Percentiles rank a stretch among this genome's conserved stretches.
Evolutionary conservation across 2,329 filamentous ascomycete genomes (phyloP).

Genomic region (Drechslera avenae): DNA sequence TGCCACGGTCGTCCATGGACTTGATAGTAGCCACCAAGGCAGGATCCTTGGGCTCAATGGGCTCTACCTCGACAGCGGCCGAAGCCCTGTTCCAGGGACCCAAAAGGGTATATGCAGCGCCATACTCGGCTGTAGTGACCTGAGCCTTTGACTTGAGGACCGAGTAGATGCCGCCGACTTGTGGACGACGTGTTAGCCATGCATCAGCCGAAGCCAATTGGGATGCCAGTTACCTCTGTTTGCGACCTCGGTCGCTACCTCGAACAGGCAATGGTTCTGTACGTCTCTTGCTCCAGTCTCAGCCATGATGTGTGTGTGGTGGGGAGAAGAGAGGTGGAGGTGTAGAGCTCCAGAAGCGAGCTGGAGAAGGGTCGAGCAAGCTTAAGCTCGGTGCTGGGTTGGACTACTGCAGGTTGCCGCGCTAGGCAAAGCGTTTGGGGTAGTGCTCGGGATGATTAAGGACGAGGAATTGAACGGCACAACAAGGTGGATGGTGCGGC

Average conservation of each 20-base stretch:
- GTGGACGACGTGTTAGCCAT: conserved; percentile 24
- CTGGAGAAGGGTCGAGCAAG: conserved; percentile 22
- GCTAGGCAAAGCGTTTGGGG: conserved; percentile 35
- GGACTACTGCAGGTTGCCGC: conserved; percentile 34
- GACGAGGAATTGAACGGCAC: conserved; percentile 22
- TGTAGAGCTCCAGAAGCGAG: conserved; percentile 14
- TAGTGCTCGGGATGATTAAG: conserved; percentile 21
- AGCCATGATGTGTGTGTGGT: conserved; percentile 34
- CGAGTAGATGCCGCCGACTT: conserved; percentile 98
- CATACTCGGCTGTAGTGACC: conserved; percentile 98
- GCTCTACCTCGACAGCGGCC: conserved; percentile 96
- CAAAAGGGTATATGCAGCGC: conserved; percentile 92
- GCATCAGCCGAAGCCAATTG: conserved; percentile 6
- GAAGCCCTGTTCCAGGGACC: conserved; percentile 91
- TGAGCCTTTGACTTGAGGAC: conserved; percentile 99
- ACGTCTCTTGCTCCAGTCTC: conserved; percentile 65
- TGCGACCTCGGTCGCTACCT: conserved; percentile 95
- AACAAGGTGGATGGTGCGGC: conserved; percentile 20
- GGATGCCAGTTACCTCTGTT: conserved; percentile 73
- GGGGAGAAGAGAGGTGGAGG: conserved; percentile 12
- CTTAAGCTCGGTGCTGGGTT: conserved; percentile 30
- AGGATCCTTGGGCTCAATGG: conserved; percentile 80
- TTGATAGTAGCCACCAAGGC: conserved; percentile 82
- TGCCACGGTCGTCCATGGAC: conserved; percentile 90
- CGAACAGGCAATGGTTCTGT: conserved; percentile 94